Percentiles rank a stretch among this genome's conserved stretches.
Evolutionary conservation across 169 alveolate species (phyloP).

Genomic region (Sarcocystis neurona): DNA sequence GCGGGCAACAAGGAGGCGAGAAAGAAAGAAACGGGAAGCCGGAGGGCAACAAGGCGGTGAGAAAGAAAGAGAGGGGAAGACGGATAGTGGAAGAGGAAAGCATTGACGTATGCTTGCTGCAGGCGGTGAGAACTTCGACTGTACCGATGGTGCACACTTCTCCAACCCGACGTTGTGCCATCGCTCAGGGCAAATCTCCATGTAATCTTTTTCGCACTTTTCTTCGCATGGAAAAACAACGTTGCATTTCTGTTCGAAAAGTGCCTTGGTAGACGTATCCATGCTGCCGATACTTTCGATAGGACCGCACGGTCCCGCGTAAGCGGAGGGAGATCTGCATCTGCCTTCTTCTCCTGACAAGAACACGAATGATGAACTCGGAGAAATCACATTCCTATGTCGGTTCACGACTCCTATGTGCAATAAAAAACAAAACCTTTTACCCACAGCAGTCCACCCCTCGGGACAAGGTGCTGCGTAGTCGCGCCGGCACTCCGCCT

Average conservation of each 20-base stretch:
- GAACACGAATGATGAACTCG: too few relatives aligned
- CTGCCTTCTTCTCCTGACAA: not conserved
- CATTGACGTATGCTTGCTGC: too few relatives aligned
- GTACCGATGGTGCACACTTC: constrained; percentile 4
- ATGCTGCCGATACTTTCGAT: constrained; percentile 15
- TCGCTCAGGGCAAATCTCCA: not conserved
- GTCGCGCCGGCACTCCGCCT: not conserved
- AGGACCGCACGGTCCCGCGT: constrained; percentile 35
- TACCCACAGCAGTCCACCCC: constrained; percentile 15
- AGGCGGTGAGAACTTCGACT: not conserved
- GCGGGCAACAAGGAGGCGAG: too few relatives aligned
- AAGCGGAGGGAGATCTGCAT: constrained; percentile 8
- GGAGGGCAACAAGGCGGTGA: too few relatives aligned
- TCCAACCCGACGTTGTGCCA: not conserved
- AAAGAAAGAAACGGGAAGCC: too few relatives aligned
- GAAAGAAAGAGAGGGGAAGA: too few relatives aligned
- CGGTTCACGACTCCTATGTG: not conserved
- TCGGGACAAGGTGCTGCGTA: constrained; percentile 16
- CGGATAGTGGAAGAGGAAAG: too few relatives aligned
- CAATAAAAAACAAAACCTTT: not conserved
- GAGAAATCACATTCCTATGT: too few relatives aligned
- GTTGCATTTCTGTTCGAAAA: constrained; percentile 20
- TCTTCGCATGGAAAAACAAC: constrained; percentile 7
- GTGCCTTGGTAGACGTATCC: constrained; percentile 1
- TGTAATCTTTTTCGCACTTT: not conserved